Evolutionary conservation across 306 rosid species (phyloP).

Genomic region (Cercis canadensis): DNA sequence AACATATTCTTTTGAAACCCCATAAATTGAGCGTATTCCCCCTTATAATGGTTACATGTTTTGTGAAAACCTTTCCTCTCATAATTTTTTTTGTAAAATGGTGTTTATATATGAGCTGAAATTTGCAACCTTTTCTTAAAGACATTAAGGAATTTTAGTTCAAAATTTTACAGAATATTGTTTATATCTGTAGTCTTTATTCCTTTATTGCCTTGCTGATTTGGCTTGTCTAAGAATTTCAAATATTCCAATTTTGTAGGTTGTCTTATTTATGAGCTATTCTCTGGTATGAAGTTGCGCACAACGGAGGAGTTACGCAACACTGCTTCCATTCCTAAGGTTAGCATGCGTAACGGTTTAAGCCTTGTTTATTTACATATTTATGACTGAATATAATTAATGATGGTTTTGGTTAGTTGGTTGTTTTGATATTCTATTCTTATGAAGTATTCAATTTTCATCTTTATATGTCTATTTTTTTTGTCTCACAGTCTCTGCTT

Average conservation of each 20-base stretch:
- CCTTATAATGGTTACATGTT: too few species aligned
- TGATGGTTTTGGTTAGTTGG: constrained; percentile 28
- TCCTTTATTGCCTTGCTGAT: background rate
- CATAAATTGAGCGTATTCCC: too few species aligned
- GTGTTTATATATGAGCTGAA: too few species aligned
- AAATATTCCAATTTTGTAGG: constrained; percentile 56
- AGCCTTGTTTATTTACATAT: constrained; percentile 8
- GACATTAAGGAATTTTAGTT: too few species aligned
- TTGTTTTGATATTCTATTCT: constrained; percentile 41
- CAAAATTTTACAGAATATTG: constrained; percentile 20
- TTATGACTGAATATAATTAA: constrained; percentile 16
- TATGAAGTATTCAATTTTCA: constrained; percentile 52
- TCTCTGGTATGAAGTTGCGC: constrained; percentile 80
- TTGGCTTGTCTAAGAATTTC: constrained; percentile 31
- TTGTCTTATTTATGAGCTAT: constrained; percentile 91
- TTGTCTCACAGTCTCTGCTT: constrained; percentile 88
- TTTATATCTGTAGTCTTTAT: constrained; percentile 11
- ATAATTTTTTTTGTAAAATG: too few species aligned
- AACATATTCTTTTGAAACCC: too few species aligned
- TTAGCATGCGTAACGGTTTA: constrained; percentile 40
- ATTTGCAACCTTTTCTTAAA: too few species aligned
- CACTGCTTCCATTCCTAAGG: constrained; percentile 93
- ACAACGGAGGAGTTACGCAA: constrained; percentile 97
- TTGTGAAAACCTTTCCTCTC: too few species aligned
- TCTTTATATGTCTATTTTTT: constrained; percentile 50